A percentile compares a stretch with the other conserved stretches of the same genome.
Conservation (phyloP, 2,329 filamentous ascomycete genomes). For the Aspergillus pseudonomiae region DNA sequence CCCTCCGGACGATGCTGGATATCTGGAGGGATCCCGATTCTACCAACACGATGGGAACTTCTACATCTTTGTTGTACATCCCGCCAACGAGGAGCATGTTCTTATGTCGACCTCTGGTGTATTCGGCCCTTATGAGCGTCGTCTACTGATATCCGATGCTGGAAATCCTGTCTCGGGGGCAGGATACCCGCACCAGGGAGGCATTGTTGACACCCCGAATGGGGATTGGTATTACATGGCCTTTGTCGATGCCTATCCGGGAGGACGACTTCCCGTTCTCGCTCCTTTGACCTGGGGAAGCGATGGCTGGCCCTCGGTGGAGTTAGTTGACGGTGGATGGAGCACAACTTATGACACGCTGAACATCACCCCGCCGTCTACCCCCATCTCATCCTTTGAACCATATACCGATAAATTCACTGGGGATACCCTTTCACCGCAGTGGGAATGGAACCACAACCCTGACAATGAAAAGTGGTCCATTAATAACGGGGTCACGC, state of each 20-base stretch:
- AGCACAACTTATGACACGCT: constrained; percentile 34
- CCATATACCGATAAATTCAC: constrained; percentile 54
- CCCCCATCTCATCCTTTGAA: constrained; percentile 24
- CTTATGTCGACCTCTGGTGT: constrained; percentile 51
- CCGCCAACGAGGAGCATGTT: constrained; percentile 43
- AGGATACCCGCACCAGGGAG: constrained; percentile 58
- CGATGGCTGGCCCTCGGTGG: constrained; percentile 57
- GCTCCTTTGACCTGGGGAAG: constrained; percentile 57
- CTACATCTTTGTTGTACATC: constrained; percentile 57
- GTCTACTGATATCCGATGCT: constrained; percentile 49
- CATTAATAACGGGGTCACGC: constrained; percentile 49
- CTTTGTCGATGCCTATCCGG: constrained; percentile 60
- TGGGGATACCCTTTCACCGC: constrained; percentile 44
- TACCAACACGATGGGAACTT: constrained; percentile 61
- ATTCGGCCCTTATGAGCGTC: constrained; percentile 57
- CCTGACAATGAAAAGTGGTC: constrained; percentile 54
- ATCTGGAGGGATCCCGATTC: constrained; percentile 45
- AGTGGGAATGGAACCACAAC: constrained; percentile 68
- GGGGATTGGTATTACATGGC: constrained; percentile 64
- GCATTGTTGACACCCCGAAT: constrained; percentile 55
- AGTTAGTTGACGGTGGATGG: constrained; percentile 51
- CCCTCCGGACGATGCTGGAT: constrained; percentile 15
- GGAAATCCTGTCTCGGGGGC: constrained; percentile 48
- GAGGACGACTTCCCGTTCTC: constrained; percentile 60
- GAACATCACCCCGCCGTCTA: background rate